Evolutionary conservation across 2,329 filamentous ascomycete genomes (phyloP), one percentile per base, ranked within the genome.

Genomic region (Sporothrix pseudoabietina): DNA sequence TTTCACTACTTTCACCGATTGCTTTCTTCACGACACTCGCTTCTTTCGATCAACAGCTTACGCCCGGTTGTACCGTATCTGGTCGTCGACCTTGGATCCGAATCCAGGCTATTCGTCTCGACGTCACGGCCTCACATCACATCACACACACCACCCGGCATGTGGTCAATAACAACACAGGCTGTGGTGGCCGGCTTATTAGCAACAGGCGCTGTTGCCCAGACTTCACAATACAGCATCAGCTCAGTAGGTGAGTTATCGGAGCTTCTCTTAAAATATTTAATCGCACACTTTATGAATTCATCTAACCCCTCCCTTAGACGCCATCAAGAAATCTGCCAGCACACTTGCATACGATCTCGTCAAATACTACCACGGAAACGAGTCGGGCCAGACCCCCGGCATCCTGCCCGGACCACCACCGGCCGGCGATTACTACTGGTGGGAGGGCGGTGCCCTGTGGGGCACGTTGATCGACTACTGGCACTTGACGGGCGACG

Each of bases 401-500:
- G 80, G 80, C 2, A 75, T 81, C 19, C 75, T 80, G 5, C 78
- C 79, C 1, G 78, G 78, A 0, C 78, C 79, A 12, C 79, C 79
- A 12, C 76, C 78, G 4, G 69, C 71, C 44, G 80, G 78, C 16
- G 73, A 76, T 4, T 82, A 82, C 77, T 81, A 80, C 75, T 82
- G 79, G 79, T 81, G 77, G 77, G 74, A 79, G 26, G 77, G 73
- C 8, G 80, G 77, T 41, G 76, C 76, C 3, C 75, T 81, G 73
- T 79, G 77, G 77, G 78, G 78, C 12, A 77, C 79, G 3, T 75
- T 82, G 65, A 78, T 84, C 73, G 81, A 83, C 75, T 84, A 84
- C 74, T 82, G 80, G 77, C 78, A 79, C 39, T 76, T 79, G 26
- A 84, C 82, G 0, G 81, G 82, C 22, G 87, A 90, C 78, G 76